Evolutionary conservation across 768 basidiomycete species (phyloP), one percentile per base, ranked within the genome.

Genomic region (Leccinum rimulosum): DNA sequence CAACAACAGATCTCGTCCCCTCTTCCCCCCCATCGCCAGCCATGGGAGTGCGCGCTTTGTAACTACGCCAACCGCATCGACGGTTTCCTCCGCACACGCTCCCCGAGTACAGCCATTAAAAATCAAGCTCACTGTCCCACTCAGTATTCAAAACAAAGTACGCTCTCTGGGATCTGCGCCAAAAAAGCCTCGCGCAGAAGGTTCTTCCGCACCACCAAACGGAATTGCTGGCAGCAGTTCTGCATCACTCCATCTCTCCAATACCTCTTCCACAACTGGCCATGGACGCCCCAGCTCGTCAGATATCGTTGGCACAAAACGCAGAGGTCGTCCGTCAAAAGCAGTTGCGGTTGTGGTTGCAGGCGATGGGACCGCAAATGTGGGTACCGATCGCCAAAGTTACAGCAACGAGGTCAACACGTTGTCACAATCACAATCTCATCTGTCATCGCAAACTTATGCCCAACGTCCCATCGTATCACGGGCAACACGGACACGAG

Each of bases 41-140:
- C 58, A 64, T 60, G 78, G 77, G 74, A 64, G 64, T 74, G 73
- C 72, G 64, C 74, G 70, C 57, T 74, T 75, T 70, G 72, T 74
- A 58, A 59, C 70, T 67, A 72, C 77, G 67, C 66, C 76, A 54
- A 73, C 73, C 69, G 66, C 73, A 69, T 75, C 76, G 56, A 70
- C 72, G 56, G 65, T 59, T 62, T 72, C 76, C 50, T 70, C 75
- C 58, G 67, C 62, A 51, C 64, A 61, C 57, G 70, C 64, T 60
- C 64, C 67, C 61, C 65, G 54, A 62, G 61, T 68, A 66, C 64
- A 70, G 56, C 65, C 73, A 35, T 80, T 90, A 67, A 91, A 90
- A 78, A 89, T 90, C 76, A 87, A 84, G 73, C 82, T 90, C 61
- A 85, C 84, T 52, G 77, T 88, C 14, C 87, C 86, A 15, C 82